Evolutionary conservation across 192 early-diverging fungal species (phyloP), one percentile per base, ranked within the genome.

Genomic region (Umbelopsis isabellina): DNA sequence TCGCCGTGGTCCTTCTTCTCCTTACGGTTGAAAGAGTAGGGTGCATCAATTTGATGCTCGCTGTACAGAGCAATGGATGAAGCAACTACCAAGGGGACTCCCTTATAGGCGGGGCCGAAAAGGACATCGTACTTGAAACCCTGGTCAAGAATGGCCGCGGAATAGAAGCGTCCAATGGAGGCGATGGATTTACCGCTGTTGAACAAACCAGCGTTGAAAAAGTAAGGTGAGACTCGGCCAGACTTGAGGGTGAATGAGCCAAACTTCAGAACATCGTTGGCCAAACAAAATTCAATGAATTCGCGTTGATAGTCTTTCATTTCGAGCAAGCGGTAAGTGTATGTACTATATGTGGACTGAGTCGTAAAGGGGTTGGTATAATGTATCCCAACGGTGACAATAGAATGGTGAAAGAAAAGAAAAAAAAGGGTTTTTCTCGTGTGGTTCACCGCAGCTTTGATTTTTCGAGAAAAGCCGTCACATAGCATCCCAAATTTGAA

Each of bases 71-170:
- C 86, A 44, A 98, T 88, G 37, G 90, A 90, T 0, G 93, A 90
- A 7, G 95, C 80, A 20, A 92, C 88, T 2, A 93, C 94, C 6
- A 99, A 84, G 11, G 97, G 97, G 70, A 99, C 95, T 47, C 96
- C 98, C 87, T 99, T 99, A 89, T 99, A 99, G 12, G 98, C 98
- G 1, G 98, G 98, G 10, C 98, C 98, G 85, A 98, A 98, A 47
- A 99, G 79, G 20, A 97, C 87, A 80, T 96, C 93, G 77, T 91
- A 94, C 45, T 82, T 66, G 61, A 97, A 77, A 13, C 80, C 82
- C 12, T 81, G 80, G 77, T 92, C 90, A 20, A 83, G 75, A 45
- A 99, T 85, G 15, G 94, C 92, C 7, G 92, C 88, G 11, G 98
- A 96, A 71, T 97, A 99, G 84, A 90, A 96, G 48, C 85, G 77